phyloP scores from a whole-genome alignment of 176 grass and related monocot genomes.

The Aegilops speltoides region DNA sequence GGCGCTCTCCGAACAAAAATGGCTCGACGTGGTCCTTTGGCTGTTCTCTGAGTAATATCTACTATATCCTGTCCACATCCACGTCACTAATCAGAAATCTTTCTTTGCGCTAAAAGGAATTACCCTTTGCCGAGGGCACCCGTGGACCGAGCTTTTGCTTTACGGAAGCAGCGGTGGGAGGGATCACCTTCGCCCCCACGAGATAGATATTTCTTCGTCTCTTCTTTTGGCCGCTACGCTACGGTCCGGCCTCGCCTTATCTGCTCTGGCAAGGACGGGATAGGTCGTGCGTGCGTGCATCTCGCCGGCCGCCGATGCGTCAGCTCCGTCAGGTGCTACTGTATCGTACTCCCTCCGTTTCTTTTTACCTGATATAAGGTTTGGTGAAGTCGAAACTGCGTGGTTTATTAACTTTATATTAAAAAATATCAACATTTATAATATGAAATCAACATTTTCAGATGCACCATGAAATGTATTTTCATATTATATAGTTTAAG shows the following conservation, averaged over 20 bases:
- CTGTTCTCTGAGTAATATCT: neutral
- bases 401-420: too few relatives aligned
- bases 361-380: too few relatives aligned
- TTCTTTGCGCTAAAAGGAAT: neutral
- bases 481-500: too few relatives aligned
- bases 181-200: neutral
- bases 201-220: slow-evolving; percentile 37
- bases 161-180: neutral
- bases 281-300: slow-evolving; percentile 1
- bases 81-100: neutral
- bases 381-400: too few relatives aligned
- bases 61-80: neutral
- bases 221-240: neutral
- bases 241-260: neutral
- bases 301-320: slow-evolving; percentile 1
- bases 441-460: too few relatives aligned
- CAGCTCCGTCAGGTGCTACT: neutral
- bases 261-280: neutral
- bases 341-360: too few relatives aligned
- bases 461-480: too few relatives aligned
- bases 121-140: slow-evolving; percentile 10
- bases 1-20: neutral
- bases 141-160: neutral
- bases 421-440: too few relatives aligned
- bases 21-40: neutral